phyloP scores from a whole-genome alignment of 768 basidiomycete species.

The Crepidotus variabilis region DNA sequence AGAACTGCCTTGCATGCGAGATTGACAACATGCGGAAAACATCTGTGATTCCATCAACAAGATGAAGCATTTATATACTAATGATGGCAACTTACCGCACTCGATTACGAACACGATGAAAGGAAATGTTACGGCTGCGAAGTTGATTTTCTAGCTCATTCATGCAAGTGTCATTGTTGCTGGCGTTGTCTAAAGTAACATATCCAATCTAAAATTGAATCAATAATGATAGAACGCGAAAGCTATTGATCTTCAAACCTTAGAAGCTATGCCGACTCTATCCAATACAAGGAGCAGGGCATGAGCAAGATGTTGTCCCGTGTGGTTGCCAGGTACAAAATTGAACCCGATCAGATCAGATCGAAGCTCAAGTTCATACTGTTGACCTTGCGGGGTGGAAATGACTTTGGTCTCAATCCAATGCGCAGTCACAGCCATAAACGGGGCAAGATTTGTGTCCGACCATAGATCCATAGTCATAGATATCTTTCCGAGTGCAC shows the following conservation, averaged over 20 bases:
- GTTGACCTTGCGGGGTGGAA: slow-evolving; percentile 16
- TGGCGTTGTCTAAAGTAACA: slow-evolving; percentile 30
- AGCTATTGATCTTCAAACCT: slow-evolving; percentile 15
- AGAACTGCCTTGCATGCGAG: slow-evolving; percentile 27
- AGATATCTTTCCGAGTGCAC: slow-evolving; percentile 28
- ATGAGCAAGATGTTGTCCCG: slow-evolving; percentile 31
- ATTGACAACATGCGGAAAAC: slow-evolving; percentile 30
- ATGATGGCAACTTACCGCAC: slow-evolving; percentile 19
- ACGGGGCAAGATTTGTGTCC: slow-evolving; percentile 29
- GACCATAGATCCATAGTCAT: slow-evolving; percentile 34
- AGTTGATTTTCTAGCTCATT: slow-evolving; percentile 17
- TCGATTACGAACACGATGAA: slow-evolving; percentile 15
- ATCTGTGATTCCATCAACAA: slow-evolving; percentile 14
- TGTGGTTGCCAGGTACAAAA: slow-evolving; percentile 30
- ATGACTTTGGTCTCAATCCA: slow-evolving; percentile 26
- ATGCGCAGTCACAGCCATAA: slow-evolving; percentile 41
- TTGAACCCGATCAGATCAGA: slow-evolving; percentile 34
- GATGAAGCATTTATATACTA: background rate
- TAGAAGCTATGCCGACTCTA: slow-evolving; percentile 19
- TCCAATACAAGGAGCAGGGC: slow-evolving; percentile 29
- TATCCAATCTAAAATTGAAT: slow-evolving; percentile 32
- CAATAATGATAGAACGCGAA: background rate
- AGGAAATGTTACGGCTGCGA: slow-evolving; percentile 14
- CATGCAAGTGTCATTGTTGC: slow-evolving; percentile 31
- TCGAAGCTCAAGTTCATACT: slow-evolving; percentile 22